Evolutionary conservation across 2,329 filamentous ascomycete genomes (phyloP).

Genomic region (Pestalotiopsis sp.): DNA sequence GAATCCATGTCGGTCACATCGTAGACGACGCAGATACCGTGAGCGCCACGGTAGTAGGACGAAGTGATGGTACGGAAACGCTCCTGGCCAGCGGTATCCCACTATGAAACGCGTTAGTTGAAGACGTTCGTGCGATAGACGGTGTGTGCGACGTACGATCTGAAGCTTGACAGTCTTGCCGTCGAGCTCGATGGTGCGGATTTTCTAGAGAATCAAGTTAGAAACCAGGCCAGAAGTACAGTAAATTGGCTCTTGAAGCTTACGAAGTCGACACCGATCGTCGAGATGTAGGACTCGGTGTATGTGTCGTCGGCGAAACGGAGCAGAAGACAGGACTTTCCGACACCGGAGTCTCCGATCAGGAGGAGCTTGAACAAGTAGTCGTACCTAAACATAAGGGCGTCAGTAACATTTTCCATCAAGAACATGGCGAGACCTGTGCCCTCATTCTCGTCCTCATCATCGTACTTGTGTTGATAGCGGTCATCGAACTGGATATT

Average conservation of each 20-base stretch:
- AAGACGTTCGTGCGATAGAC: background rate
- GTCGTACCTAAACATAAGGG: slow-evolving; percentile 77
- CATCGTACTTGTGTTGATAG: background rate
- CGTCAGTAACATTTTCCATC: background rate
- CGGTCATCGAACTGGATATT: background rate
- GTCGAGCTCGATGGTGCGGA: slow-evolving; percentile 98
- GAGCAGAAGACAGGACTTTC: slow-evolving; percentile 98
- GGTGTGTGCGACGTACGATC: slow-evolving; percentile 69
- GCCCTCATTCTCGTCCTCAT: background rate
- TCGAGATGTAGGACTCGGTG: slow-evolving; percentile 99
- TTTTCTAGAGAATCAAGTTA: slow-evolving; percentile 72
- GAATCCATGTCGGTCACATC: slow-evolving; percentile 99
- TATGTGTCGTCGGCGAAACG: slow-evolving; percentile 99
- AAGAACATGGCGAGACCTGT: background rate
- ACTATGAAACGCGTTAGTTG: slow-evolving; percentile 59
- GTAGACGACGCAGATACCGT: slow-evolving; percentile 99
- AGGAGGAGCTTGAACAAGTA: slow-evolving; percentile 99
- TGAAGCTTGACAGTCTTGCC: slow-evolving; percentile 99
- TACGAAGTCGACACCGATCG: slow-evolving; percentile 99
- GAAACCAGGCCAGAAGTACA: slow-evolving; percentile 15
- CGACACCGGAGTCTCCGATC: slow-evolving; percentile 99
- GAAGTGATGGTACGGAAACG: slow-evolving; percentile 99
- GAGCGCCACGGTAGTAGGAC: slow-evolving; percentile 98
- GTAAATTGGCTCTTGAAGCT: slow-evolving; percentile 39
- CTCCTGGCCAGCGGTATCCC: slow-evolving; percentile 99